Percentiles rank a stretch among this genome's conserved stretches.
These are phyloP conservation scores for Usnea hakonensis DNA, from an alignment of 495 filamentous ascomycete genomes.

Conservation along the genomic window DNA sequence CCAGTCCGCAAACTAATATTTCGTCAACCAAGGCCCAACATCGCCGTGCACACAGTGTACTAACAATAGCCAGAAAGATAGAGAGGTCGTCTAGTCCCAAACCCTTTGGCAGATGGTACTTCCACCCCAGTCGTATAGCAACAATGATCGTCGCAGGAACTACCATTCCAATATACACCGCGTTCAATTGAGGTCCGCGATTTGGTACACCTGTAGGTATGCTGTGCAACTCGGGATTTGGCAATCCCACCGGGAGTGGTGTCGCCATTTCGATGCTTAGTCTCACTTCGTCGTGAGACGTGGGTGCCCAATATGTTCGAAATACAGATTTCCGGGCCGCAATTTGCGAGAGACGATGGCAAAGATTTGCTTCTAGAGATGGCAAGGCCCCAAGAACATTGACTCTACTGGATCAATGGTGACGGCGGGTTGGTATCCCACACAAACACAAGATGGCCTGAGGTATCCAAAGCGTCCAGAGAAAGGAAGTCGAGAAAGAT, in stretches of 20 bases:
- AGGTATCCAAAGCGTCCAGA: neutral
- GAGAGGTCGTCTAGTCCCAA: slow-evolving; percentile 1
- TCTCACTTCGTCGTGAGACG: neutral
- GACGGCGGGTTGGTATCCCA: neutral
- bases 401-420: neutral
- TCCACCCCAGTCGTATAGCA: neutral
- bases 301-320: neutral
- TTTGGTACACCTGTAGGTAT: neutral
- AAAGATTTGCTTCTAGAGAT: no score
- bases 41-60: neutral
- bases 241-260: neutral
- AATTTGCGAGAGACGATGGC: neutral
- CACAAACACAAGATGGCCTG: neutral
- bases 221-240: neutral
- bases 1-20: neutral
- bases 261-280: neutral
- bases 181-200: slow-evolving; percentile 5
- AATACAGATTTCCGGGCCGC: no score
- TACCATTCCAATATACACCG: slow-evolving; percentile 1
- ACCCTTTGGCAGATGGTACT: neutral
- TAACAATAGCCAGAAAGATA: neutral
- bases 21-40: neutral
- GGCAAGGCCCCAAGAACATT: neutral
- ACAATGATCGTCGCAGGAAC: slow-evolving; percentile 1
- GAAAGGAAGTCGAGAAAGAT: neutral